Evolutionary conservation across 768 basidiomycete genomes (phyloP).

Genomic region (Calocera viscosa): DNA sequence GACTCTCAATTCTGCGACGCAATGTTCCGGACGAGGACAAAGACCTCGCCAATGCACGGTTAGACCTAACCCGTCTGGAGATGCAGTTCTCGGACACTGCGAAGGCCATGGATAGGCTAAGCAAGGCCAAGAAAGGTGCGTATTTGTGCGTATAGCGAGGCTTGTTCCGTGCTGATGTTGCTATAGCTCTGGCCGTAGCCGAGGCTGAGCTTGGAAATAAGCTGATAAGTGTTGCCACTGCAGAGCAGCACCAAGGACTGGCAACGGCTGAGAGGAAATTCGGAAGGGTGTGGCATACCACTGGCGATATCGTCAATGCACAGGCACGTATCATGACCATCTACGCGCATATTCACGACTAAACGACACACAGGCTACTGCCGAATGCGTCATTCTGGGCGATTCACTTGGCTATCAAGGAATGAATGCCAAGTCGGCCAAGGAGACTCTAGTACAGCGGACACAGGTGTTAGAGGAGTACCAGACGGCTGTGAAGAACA

Average conservation of each 20-base stretch:
- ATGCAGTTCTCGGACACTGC: constrained; percentile 85
- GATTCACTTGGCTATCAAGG: constrained; percentile 95
- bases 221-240: constrained; percentile 73
- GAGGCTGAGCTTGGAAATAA: constrained; percentile 92
- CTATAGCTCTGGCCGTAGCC: constrained; percentile 56
- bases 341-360: not conserved
- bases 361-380: constrained; percentile 46
- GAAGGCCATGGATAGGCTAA: constrained; percentile 77
- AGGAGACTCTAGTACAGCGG: constrained; percentile 82
- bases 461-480: constrained; percentile 88
- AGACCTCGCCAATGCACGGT: constrained; percentile 75
- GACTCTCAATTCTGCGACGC: constrained; percentile 63
- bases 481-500: constrained; percentile 80
- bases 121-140: constrained; percentile 64
- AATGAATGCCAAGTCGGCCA: constrained; percentile 91
- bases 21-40: constrained; percentile 91
- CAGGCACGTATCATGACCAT: constrained; percentile 33
- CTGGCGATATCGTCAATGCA: constrained; percentile 79
- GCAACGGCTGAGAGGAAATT: constrained; percentile 74
- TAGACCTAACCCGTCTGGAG: constrained; percentile 85
- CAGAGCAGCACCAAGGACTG: constrained; percentile 75
- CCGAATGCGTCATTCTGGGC: constrained; percentile 90
- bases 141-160: constrained; percentile 9
- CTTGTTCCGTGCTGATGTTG: constrained; percentile 8
- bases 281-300: constrained; percentile 73